A percentile compares a stretch with the other conserved stretches of the same genome.
Evolutionary conservation across 306 rosid species (phyloP).

Genomic region (Cucurbita moschata): DNA sequence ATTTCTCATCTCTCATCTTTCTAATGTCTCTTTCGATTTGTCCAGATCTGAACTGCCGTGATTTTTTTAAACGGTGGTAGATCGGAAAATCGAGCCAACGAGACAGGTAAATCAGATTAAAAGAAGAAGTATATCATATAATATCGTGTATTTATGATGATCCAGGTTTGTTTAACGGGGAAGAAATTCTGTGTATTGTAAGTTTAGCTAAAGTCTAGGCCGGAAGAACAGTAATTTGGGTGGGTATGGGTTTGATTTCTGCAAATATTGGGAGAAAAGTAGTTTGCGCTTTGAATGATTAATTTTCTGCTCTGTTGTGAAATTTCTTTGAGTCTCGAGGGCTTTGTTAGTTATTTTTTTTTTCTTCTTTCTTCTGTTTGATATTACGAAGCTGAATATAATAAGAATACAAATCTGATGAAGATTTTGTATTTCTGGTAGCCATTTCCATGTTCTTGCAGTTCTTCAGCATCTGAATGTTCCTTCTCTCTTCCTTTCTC

Average conservation of each 20-base stretch:
- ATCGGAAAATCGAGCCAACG: slow-evolving; percentile 17
- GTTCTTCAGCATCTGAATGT: background rate
- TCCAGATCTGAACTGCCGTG: slow-evolving; percentile 30
- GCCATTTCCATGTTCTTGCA: background rate
- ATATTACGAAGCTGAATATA: background rate
- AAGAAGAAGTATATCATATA: background rate
- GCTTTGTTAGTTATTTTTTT: background rate
- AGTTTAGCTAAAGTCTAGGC: background rate
- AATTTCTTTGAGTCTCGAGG: background rate
- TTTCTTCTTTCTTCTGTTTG: background rate
- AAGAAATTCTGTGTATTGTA: slow-evolving; percentile 1
- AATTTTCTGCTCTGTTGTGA: slow-evolving; percentile 9
- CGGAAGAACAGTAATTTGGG: background rate
- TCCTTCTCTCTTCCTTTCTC: background rate
- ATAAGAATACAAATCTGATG: slow-evolving; percentile 1
- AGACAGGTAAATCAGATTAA: slow-evolving; percentile 4
- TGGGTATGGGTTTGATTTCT: slow-evolving; percentile 5
- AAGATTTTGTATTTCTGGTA: background rate
- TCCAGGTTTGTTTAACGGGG: background rate
- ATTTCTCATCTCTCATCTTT: slow-evolving; percentile 1
- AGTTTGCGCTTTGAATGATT: slow-evolving; percentile 6
- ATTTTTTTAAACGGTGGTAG: slow-evolving; percentile 74
- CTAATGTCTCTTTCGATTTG: slow-evolving; percentile 11
- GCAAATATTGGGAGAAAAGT: background rate
- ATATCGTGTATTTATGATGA: slow-evolving; percentile 3